These are phyloP conservation scores for Arthrobotrys pseudoclavata DNA, from an alignment of 2,329 filamentous ascomycete species.

Conservation along the genomic window DNA sequence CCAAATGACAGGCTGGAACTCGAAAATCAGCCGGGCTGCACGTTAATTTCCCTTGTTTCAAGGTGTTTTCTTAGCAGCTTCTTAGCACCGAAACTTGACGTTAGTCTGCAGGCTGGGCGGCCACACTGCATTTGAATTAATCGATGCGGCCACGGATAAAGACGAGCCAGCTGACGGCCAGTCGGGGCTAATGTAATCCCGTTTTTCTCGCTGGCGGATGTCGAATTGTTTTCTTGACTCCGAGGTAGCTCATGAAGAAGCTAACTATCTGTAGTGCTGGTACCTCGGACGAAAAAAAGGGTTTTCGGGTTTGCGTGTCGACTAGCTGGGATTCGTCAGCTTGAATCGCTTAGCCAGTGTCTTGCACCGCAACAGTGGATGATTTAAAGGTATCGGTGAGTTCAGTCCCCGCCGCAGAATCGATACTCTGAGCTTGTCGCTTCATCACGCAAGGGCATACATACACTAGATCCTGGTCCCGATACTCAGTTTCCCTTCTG, in stretches of 20 bases:
- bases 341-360: no score
- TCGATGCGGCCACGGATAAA: slow-evolving; percentile 21
- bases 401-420: no score
- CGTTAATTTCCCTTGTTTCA: slow-evolving; percentile 24
- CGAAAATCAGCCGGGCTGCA: slow-evolving; percentile 20
- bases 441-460: no score
- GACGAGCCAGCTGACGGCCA: slow-evolving; percentile 12
- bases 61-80: slow-evolving; percentile 20
- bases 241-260: slow-evolving; percentile 5
- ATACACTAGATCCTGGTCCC: no score
- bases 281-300: background rate
- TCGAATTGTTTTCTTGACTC: background rate
- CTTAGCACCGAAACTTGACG: slow-evolving; percentile 41
- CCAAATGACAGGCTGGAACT: slow-evolving; percentile 24
- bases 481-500: no score
- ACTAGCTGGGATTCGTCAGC: background rate
- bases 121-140: slow-evolving; percentile 4
- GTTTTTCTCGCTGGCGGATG: slow-evolving; percentile 5
- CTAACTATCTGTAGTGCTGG: background rate
- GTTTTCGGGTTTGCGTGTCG: background rate
- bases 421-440: no score
- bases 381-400: no score
- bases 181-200: slow-evolving; percentile 10
- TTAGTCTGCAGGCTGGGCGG: slow-evolving; percentile 44
- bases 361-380: no score